Evolutionary conservation across 2,329 filamentous ascomycete genomes (phyloP), one percentile per base, ranked within the genome.

Genomic region (Byssoonygena ceratinophila): DNA sequence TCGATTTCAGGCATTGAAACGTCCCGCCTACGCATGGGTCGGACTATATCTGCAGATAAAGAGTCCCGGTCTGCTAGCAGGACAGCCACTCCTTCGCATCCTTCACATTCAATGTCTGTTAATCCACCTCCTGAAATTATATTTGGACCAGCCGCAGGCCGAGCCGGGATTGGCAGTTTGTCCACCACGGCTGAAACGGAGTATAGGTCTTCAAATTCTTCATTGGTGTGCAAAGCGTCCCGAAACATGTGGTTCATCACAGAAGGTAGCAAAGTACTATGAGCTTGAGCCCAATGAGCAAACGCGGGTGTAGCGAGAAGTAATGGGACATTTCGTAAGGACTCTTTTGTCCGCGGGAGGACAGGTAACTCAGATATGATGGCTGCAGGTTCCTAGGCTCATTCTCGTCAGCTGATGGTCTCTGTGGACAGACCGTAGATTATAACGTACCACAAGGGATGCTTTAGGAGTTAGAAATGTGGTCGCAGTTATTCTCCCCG

Each of bases 301-400:
- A 71, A 69, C 8, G 59, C 58, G 1, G 68, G 66, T 1, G 68
- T 71, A 36, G 64, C 62, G 45, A 71, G 62, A 20, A 71, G 52
- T 34, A 71, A 41, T 14, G 66, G 66, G 7, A 65, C 57, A 51
- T 60, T 57, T 27, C 54, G 52, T 37, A 55, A 52, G 44, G 54
- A 37, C 7, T 59, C 29, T 3, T 55, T 57, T 12, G 49, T 48
- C 3, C 9, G 41, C 25, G 59, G 57, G 20, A 54, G 52, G 12
- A 60, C 46, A 43, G 61, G 61, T 32, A 63, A 48, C 50, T 56
- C 63, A 5, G 62, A 59, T 43, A 68, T 50, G 34, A 69, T 54
- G 46, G 66, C 63, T 40, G 62, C 59, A 52, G 61, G 58, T 12
- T 54, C 58, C 67, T 69, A 43, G 29, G 37, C 4, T 2, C n/a